Evolutionary conservation across 1,139 yeast genomes (phyloP), one percentile per base, ranked within the genome.

Genomic region (Diutina sp.): DNA sequence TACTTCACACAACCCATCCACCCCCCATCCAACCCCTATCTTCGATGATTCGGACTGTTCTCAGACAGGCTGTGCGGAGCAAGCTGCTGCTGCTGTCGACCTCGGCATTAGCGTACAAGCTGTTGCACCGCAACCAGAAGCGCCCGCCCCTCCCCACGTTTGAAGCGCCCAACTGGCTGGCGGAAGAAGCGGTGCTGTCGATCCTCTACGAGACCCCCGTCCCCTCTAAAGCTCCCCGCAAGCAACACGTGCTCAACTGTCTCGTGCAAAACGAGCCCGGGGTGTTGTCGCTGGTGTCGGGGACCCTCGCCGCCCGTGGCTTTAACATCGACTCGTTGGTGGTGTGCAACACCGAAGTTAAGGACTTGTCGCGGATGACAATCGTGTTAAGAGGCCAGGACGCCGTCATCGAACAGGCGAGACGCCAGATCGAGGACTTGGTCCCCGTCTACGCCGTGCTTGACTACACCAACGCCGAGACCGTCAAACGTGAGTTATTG

Each of bases 201-300:
- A 93, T 93, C 63, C 77, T 93, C 62, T 93, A 91, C 72, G 98
- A 93, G 71, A 90, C 97, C 6, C 99, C 99, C 58, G 73, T 83
- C 30, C 86, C 88, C 21, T 79, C 87, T 6, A 78, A 72, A 57
- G 80, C 83, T 4, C 89, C 90, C 48, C 77, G 80, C 63, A 85
- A 85, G 61, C 90, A 88, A 66, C 98, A 93, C 66, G 95, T 93
- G 54, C 78, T 93, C 69, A 95, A 93, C 79, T 93, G 99, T 74
- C 79, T 93, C 69, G 99, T 93, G 46, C 99, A 93, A 72, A 91
- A 93, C 72, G 99, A 93, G 73, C 99, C 99, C 5, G 99, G 99
- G 77, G 99, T 93, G 56, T 78, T 93, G 66, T 86, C 96, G 54
- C 82, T 95, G 58, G 90, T 93, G 55, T 87, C 98, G 4, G 97